Conservation (phyloP, 352 stramenopile species). For the Aphanomyces astaci region DNA sequence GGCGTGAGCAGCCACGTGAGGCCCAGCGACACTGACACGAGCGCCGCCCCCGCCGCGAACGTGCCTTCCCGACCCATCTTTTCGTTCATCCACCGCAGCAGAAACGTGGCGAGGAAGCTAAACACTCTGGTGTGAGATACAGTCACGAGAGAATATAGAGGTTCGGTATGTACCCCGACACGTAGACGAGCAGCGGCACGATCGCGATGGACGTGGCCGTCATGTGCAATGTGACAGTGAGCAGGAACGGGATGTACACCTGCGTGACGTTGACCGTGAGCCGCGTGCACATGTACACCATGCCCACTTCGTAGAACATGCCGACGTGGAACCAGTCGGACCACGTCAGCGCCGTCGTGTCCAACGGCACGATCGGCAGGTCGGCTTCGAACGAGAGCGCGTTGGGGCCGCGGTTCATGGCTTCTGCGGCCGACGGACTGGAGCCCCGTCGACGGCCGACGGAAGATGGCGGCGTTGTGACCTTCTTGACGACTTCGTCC, state of each 20-base stretch:
- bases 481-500: slow-evolving; percentile 34
- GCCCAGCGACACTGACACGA: slow-evolving; percentile 45
- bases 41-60: slow-evolving; percentile 45
- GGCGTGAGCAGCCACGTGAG: slow-evolving; percentile 55
- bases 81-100: slow-evolving; percentile 69
- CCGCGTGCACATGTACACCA: slow-evolving; percentile 84
- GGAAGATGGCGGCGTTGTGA: not conserved
- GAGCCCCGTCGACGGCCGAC: slow-evolving; percentile 23
- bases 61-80: slow-evolving; percentile 54
- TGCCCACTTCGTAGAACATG: slow-evolving; percentile 82
- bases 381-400: slow-evolving; percentile 8
- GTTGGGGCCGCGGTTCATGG: slow-evolving; percentile 16
- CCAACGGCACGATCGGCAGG: not conserved
- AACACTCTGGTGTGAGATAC: not conserved
- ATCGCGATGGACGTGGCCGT: slow-evolving; percentile 75
- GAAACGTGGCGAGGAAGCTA: slow-evolving; percentile 65
- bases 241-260: slow-evolving; percentile 82
- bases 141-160: not conserved
- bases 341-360: slow-evolving; percentile 48
- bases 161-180: slow-evolving; percentile 36
- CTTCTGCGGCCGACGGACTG: slow-evolving; percentile 52
- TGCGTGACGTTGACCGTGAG: slow-evolving; percentile 81
- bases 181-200: slow-evolving; percentile 73
- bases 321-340: slow-evolving; percentile 59
- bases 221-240: slow-evolving; percentile 82